A percentile compares a stretch with the other conserved stretches of the same genome.
Evolutionary conservation across 208 protist genomes (phyloP).

Genomic region (Trypanosoma melophagium): DNA sequence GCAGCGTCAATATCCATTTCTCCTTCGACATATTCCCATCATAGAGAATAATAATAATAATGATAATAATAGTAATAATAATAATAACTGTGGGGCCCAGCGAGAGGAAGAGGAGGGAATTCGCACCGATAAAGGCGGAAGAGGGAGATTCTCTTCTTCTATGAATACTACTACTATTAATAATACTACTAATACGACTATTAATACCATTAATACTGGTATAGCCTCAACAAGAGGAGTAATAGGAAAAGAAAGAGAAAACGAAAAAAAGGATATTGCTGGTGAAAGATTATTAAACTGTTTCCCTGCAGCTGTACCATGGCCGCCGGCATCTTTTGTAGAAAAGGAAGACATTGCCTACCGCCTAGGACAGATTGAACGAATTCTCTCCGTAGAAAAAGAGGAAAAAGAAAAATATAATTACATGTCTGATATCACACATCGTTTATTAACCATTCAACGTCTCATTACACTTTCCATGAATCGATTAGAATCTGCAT

Average conservation of each 20-base stretch:
- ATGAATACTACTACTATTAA: too few species aligned
- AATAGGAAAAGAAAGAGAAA: too few species aligned
- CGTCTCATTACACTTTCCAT: constrained; percentile 56
- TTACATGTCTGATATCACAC: constrained; percentile 24
- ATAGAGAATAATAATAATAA: not conserved
- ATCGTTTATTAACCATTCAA: constrained; percentile 51
- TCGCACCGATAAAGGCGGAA: not conserved
- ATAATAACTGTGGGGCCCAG: not conserved
- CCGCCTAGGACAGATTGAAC: constrained; percentile 49
- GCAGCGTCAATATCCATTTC: constrained; percentile 45
- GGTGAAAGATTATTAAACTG: constrained; percentile 34
- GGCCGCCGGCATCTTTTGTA: constrained; percentile 70
- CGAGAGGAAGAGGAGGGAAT: not conserved
- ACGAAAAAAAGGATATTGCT: not conserved
- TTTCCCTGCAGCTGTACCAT: constrained; percentile 45
- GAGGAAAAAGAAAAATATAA: not conserved
- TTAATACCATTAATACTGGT: not conserved
- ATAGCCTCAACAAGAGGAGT: not conserved
- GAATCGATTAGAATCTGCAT: constrained; percentile 49
- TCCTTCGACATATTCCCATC: constrained; percentile 31
- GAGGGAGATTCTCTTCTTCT: too few species aligned
- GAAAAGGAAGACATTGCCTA: constrained; percentile 41
- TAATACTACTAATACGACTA: not conserved
- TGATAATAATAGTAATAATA: not conserved
- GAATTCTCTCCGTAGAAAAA: constrained; percentile 24